Conservation (phyloP, 768 basidiomycete genomes). For the Dioszegia hungarica region DNA sequence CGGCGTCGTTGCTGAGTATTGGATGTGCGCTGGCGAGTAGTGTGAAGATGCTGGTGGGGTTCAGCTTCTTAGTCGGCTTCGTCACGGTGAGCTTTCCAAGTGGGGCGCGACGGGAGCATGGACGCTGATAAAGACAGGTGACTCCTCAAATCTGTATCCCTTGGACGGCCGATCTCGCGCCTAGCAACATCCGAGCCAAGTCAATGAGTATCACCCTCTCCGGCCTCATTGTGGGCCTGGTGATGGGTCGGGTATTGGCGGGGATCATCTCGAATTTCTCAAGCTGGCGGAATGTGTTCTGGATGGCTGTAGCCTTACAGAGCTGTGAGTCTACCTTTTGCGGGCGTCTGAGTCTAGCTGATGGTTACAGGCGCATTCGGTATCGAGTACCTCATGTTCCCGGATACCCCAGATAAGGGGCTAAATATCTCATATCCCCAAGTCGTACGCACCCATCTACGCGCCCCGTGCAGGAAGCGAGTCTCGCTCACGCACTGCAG, state of each 20-base stretch:
- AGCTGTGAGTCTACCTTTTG: constrained; percentile 21
- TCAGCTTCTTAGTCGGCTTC: constrained; percentile 68
- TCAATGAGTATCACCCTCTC: constrained; percentile 62
- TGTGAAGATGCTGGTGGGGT: constrained; percentile 60
- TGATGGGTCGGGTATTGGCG: constrained; percentile 37
- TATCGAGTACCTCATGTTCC: constrained; percentile 63
- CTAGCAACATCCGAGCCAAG: constrained; percentile 64
- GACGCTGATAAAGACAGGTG: constrained; percentile 30
- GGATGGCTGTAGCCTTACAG: constrained; percentile 70
- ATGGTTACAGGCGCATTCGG: constrained; percentile 52
- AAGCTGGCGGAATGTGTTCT: constrained; percentile 71
- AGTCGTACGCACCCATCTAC: too few species aligned
- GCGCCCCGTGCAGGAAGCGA: too few species aligned
- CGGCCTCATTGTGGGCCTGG: constrained; percentile 41
- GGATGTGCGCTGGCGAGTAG: constrained; percentile 63
- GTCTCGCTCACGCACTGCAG: constrained; percentile 10
- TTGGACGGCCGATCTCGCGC: constrained; percentile 74
- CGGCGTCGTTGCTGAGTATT: constrained; percentile 62
- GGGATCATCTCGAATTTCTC: constrained; percentile 65
- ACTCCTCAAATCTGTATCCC: constrained; percentile 61
- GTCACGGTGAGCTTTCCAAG: constrained; percentile 54
- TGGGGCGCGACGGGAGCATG: too few species aligned
- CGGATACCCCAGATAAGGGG: constrained; percentile 73
- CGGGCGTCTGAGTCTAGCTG: neutral
- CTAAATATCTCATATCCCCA: constrained; percentile 60